Evolutionary conservation across 2,329 filamentous ascomycete species (phyloP).

Genomic region (Arachnomyces sp.): DNA sequence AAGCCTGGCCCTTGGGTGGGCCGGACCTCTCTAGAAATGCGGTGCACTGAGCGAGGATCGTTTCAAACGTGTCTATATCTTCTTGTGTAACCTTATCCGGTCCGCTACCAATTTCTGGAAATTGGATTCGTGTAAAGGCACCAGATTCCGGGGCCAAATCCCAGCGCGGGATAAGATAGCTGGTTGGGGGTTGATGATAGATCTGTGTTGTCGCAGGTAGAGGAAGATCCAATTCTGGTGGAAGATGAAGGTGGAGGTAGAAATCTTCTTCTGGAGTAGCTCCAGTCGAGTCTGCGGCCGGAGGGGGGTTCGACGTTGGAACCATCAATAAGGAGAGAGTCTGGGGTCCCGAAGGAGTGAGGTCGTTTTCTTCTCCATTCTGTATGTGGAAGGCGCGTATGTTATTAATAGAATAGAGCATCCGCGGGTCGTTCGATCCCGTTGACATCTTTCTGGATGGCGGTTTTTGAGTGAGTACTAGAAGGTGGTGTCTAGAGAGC

Average conservation of each 20-base stretch:
- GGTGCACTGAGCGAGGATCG: constrained; percentile 94
- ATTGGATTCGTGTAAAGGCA: constrained; percentile 89
- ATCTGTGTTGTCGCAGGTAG: constrained; percentile 94
- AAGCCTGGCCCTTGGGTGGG: constrained; percentile 43
- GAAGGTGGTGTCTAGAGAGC: too few relatives aligned
- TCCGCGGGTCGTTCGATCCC: constrained; percentile 26
- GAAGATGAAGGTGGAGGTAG: constrained; percentile 90
- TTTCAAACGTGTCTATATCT: constrained; percentile 93
- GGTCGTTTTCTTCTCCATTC: constrained; percentile 72
- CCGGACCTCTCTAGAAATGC: constrained; percentile 82
- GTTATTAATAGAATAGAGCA: constrained; percentile 56
- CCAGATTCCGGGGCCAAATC: constrained; percentile 81
- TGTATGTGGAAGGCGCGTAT: constrained; percentile 88
- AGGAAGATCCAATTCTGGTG: constrained; percentile 87
- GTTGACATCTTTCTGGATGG: constrained; percentile 6
- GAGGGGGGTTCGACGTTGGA: constrained; percentile 56
- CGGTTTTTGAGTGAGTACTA: too few relatives aligned
- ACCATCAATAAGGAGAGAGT: constrained; percentile 94
- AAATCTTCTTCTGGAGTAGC: constrained; percentile 73
- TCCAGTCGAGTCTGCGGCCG: constrained; percentile 51
- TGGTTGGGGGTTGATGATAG: constrained; percentile 86
- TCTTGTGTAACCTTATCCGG: constrained; percentile 65
- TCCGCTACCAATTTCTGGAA: constrained; percentile 65
- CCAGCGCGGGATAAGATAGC: constrained; percentile 93
- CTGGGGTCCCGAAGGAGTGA: constrained; percentile 81